A percentile compares a stretch with the other conserved stretches of the same genome.
Conservation (phyloP, 768 basidiomycete genomes). For the Atractiella rhizophila region DNA sequence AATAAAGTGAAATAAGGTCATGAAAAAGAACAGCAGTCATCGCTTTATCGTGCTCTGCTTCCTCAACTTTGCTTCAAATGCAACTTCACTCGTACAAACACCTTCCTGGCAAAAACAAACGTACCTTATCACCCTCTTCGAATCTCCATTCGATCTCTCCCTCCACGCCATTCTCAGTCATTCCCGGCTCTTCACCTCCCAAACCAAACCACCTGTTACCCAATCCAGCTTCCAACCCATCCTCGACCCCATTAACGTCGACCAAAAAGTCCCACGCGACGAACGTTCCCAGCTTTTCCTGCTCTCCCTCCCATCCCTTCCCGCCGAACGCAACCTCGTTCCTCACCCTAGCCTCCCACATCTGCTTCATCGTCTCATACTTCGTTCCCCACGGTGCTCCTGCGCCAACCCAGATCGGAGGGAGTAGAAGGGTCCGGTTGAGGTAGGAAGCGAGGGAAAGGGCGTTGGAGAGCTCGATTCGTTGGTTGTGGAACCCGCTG, state of each 20-base stretch:
- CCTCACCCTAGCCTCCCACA: no score
- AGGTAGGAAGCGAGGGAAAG: constrained; percentile 40
- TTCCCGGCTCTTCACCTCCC: constrained; percentile 30
- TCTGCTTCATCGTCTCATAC: no score
- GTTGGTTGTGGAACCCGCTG: constrained; percentile 61
- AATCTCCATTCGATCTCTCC: constrained; percentile 23
- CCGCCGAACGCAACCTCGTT: no score
- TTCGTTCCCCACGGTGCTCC: background rate
- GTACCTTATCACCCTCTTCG: constrained; percentile 21
- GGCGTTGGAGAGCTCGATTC: constrained; percentile 59
- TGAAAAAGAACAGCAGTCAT: background rate
- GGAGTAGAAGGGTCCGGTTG: constrained; percentile 26
- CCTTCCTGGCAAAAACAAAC: background rate
- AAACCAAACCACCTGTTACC: no score
- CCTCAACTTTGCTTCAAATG: background rate
- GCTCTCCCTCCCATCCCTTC: no score
- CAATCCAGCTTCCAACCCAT: no score
- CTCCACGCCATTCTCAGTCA: constrained; percentile 28
- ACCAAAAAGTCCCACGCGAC: constrained; percentile 46
- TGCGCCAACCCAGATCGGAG: background rate
- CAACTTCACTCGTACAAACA: background rate
- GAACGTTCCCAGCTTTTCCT: no score
- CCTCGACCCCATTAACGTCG: constrained; percentile 24
- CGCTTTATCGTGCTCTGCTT: background rate
- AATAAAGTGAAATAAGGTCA: no score